Conservation (phyloP, 345 rosid genomes). For the Aquilaria malaccensis region DNA sequence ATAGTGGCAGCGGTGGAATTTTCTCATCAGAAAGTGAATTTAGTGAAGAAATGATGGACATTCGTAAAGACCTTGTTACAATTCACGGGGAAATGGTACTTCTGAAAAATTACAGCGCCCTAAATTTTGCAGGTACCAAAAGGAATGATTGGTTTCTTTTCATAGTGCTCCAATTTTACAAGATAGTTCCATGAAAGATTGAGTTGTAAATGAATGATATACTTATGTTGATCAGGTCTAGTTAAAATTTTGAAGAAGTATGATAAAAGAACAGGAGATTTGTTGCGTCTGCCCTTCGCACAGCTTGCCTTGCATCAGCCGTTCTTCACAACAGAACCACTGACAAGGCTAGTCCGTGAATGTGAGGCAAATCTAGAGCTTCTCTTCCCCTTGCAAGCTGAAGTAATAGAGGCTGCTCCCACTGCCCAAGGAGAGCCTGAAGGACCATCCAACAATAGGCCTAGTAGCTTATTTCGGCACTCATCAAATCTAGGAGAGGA, state of each 20-base stretch:
- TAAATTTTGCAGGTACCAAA: conserved; percentile 75
- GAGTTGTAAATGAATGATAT: conserved; percentile 6
- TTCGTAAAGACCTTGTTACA: conserved; percentile 78
- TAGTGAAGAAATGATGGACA: conserved; percentile 91
- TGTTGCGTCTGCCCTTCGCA: conserved; percentile 70
- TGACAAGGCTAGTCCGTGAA: conserved; percentile 73
- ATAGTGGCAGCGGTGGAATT: conserved; percentile 39
- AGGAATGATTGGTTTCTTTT: conserved; percentile 1
- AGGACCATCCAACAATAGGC: conserved; percentile 16
- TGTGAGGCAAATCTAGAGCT: conserved; percentile 90
- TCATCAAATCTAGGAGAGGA: conserved; percentile 52
- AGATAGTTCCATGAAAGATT: not conserved
- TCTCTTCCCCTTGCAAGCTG: conserved; percentile 79
- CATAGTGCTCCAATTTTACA: not conserved
- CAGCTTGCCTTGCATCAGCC: conserved; percentile 80
- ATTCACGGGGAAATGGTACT: conserved; percentile 98
- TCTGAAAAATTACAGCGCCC: conserved; percentile 82
- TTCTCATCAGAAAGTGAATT: conserved; percentile 59
- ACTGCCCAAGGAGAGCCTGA: conserved; percentile 14
- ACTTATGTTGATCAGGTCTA: conserved; percentile 38
- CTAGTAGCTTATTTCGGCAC: conserved; percentile 28
- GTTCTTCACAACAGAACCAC: conserved; percentile 76
- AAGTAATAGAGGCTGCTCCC: conserved; percentile 62
- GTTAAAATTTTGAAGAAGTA: conserved; percentile 87
- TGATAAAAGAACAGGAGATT: conserved; percentile 82